Base-by-base conservation (phyloP, 2,329 filamentous ascomycete species). In the Aspergillaceae sp. region DNA sequence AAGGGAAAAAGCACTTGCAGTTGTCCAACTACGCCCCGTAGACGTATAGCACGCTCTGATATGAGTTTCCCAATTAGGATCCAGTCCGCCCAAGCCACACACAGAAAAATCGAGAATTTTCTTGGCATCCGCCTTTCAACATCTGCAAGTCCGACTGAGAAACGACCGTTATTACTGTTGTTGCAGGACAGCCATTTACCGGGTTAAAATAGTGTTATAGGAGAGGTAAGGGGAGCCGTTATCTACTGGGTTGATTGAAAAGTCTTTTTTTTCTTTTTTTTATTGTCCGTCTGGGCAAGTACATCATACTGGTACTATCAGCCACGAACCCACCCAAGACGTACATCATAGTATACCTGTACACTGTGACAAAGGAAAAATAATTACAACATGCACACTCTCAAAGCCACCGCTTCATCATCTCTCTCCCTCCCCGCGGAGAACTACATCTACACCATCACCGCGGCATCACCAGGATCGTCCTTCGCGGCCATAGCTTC, bases 361-460 rank as follows among this genome's bases (percentile, higher is more conserved):
- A 19, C 19, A 19, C 19, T 19, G 19, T 1, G 30, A 5, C 30
- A 32, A 32, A 3, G 30, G 2, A 32, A 32, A 19, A 8, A 27
- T 26, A 4, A 26, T 4, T 8, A 4, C n/a, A 40, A 44, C 47
- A 67, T 67, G 64, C 61, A 65, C 49, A 62, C 54, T 19, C 61
- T 68, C 49, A 57, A 56, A 48, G 46, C 59, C 29, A 59, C 51
- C 1, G 59, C 59, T 29, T 60, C 62, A 7, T 68, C 67, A 7
- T 63, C 64, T n/a, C 56, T 71, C 37, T 63, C 61, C 19, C 59
- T 71, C 1, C 62, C 68, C 1, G 44, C 60, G 34, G 62, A 63
- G 29, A 69, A 62, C 49, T 72, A 72, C 57, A 71, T 72, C 51
- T 72, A 72, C 53, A 61, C 62, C 7, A 58, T 72, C 43, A 55